Base-by-base conservation (phyloP, 768 basidiomycete genomes). In the Lentinula raphanica region DNA sequence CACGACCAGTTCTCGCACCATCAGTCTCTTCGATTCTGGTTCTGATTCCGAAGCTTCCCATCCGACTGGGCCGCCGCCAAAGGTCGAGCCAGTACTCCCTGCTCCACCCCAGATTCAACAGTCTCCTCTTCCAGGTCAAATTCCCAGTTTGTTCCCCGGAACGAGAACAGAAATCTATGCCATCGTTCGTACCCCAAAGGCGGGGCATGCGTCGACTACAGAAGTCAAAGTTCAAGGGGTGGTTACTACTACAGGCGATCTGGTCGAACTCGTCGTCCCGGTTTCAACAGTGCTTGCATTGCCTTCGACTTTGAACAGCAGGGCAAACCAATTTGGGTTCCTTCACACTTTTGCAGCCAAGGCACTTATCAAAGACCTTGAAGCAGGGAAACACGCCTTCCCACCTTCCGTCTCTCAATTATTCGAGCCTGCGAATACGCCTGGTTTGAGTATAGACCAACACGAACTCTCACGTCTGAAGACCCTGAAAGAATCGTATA, bases 101-200 rank as follows among this genome's bases (percentile, higher is more conserved):
- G 35, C 58, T 36, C 58, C 50, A 21, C 28, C 38, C 7, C 28
- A 17, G 32, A 51, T 58, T 19, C 39, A 59, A 44, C 58, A 59
- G 45, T 51, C 58, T 29, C 58, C 58, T 5, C 38, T 29, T 7
- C n/a, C 15, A 6, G 17, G 42, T 13, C 21, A 23, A 25, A 46
- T n/a, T n/a, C n/a, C 21, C 9, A 38, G 12, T 32, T 8, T 60
- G 3, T 59, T 55, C 36, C 58, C 58, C 12, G 49, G 6, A 4
- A 54, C 58, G 5, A n/a, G 58, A 42, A 35, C 49, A 12, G 25
- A 31, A 1, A 29, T 59, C n/a, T 59, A 54, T n/a, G 58, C 58
- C 17, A 40, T 59, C 12, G 9, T 59, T 32, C 32, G 32, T 32
- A 32, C 32, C 7, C 32, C 32, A 7, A 7, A 32, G 32, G 7